Evolutionary conservation across 1,284 basidiomycete species (phyloP).

Genomic region (Anthracocystis walkeri): DNA sequence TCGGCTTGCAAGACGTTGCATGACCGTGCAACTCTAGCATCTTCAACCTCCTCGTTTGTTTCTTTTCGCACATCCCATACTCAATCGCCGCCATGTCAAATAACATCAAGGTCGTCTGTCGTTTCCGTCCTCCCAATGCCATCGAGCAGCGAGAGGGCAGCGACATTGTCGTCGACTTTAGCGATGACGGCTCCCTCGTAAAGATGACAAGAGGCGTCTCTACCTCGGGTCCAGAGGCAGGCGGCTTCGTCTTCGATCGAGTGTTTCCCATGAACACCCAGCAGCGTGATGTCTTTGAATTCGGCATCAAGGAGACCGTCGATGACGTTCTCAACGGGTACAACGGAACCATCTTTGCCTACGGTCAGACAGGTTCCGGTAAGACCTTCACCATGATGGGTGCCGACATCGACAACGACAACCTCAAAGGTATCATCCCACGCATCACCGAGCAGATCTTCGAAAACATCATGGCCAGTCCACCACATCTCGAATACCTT

Average conservation of each 20-base stretch:
- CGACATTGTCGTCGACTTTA: slow-evolving; percentile 91
- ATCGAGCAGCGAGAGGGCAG: slow-evolving; percentile 89
- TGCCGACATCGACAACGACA: slow-evolving; percentile 88
- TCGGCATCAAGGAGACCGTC: slow-evolving; percentile 88
- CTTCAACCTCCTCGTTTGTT: background rate
- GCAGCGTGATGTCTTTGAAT: slow-evolving; percentile 97
- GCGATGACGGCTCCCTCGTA: slow-evolving; percentile 83
- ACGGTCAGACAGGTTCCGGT: slow-evolving; percentile 91
- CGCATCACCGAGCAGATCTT: slow-evolving; percentile 99
- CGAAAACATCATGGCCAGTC: slow-evolving; percentile 93
- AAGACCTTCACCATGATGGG: slow-evolving; percentile 73
- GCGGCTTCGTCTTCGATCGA: slow-evolving; percentile 96
- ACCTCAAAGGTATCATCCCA: slow-evolving; percentile 89
- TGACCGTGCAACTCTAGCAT: background rate
- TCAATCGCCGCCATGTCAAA: slow-evolving; percentile 50
- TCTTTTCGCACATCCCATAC: background rate
- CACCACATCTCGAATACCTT: slow-evolving; percentile 94
- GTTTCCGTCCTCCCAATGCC: slow-evolving; percentile 91
- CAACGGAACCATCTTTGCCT: slow-evolving; percentile 90
- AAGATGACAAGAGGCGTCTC: slow-evolving; percentile 71
- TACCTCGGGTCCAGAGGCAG: slow-evolving; percentile 72
- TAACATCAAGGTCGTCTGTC: slow-evolving; percentile 67
- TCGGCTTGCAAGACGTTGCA: background rate
- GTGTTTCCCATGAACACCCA: slow-evolving; percentile 93
- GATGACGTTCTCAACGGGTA: slow-evolving; percentile 94